These are phyloP conservation scores for Tetrapyrgos nigripes DNA, from an alignment of 1,284 basidiomycete species.

Conservation along the genomic window DNA sequence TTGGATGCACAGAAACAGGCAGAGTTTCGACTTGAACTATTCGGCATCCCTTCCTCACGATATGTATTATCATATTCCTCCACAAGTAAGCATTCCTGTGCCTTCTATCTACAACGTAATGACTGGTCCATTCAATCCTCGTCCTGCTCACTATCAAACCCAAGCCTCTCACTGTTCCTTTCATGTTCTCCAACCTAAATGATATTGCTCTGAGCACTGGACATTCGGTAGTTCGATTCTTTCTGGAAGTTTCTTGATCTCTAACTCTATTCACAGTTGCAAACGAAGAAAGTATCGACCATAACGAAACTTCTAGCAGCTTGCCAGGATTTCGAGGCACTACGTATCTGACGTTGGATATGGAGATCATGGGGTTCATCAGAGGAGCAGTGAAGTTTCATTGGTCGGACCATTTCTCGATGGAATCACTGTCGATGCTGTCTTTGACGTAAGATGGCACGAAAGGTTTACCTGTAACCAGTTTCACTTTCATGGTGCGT, in stretches of 20 bases:
- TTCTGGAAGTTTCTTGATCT: background rate
- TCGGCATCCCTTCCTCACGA: too few species aligned
- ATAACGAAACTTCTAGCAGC: slow-evolving; percentile 95
- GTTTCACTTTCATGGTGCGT: slow-evolving; percentile 74
- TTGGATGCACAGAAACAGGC: too few species aligned
- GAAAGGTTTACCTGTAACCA: slow-evolving; percentile 59
- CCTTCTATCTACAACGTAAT: too few species aligned
- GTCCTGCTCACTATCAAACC: too few species aligned
- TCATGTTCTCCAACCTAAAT: slow-evolving; percentile 85
- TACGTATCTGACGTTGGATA: slow-evolving; percentile 59
- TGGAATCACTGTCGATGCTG: slow-evolving; percentile 61
- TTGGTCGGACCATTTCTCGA: slow-evolving; percentile 77
- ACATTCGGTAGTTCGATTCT: slow-evolving; percentile 66
- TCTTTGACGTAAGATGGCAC: slow-evolving; percentile 47
- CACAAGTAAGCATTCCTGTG: too few species aligned
- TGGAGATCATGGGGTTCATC: slow-evolving; percentile 71
- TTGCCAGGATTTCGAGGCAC: slow-evolving; percentile 87
- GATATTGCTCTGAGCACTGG: slow-evolving; percentile 89
- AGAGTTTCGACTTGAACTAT: too few species aligned
- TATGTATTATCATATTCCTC: too few species aligned
- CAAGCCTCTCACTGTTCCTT: slow-evolving; percentile 87
- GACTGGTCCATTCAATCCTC: too few species aligned
- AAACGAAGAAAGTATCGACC: slow-evolving; percentile 93
- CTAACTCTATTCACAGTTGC: slow-evolving; percentile 61
- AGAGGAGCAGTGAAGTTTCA: slow-evolving; percentile 70